A percentile compares a stretch with the other conserved stretches of the same genome.
Conservation (phyloP, 441 rosid genomes). For the Pelargonium citronellum region DNA sequence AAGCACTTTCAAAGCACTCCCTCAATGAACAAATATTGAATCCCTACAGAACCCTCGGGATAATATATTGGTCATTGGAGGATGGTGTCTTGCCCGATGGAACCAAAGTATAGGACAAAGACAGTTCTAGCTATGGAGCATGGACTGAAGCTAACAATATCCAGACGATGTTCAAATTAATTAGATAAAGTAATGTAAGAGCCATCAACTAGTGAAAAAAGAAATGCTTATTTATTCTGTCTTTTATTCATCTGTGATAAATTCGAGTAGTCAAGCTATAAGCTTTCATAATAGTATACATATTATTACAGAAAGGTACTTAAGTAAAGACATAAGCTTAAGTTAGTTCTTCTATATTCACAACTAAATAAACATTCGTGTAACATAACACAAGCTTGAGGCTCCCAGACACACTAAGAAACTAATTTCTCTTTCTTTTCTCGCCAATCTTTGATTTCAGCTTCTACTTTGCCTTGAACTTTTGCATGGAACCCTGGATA, state of each 20-base stretch:
- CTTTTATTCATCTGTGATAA: too few species aligned
- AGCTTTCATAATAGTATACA: background rate
- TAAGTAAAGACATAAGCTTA: background rate
- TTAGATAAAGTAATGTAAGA: background rate
- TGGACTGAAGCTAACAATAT: conserved; percentile 57
- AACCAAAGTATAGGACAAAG: conserved; percentile 89
- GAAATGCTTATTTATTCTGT: background rate
- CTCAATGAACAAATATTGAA: background rate
- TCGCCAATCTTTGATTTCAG: conserved; percentile 41
- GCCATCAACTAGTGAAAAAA: background rate
- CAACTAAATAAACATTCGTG: conserved; percentile 12
- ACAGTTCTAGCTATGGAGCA: conserved; percentile 81
- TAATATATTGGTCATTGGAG: too few species aligned
- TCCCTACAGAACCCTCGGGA: conserved; percentile 70
- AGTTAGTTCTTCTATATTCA: background rate
- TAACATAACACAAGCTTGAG: conserved; percentile 1
- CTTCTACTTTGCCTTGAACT: conserved; percentile 41
- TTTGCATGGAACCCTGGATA: conserved; percentile 47
- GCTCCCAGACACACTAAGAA: conserved; percentile 16
- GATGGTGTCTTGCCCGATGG: conserved; percentile 87
- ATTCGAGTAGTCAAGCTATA: too few species aligned
- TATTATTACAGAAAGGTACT: background rate
- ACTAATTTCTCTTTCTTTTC: conserved; percentile 43
- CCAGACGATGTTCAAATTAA: conserved; percentile 36
- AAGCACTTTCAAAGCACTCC: background rate